These are phyloP conservation scores for Lobosporangium transversale DNA, from an alignment of 192 early-diverging fungal species.

Conservation along the genomic window DNA sequence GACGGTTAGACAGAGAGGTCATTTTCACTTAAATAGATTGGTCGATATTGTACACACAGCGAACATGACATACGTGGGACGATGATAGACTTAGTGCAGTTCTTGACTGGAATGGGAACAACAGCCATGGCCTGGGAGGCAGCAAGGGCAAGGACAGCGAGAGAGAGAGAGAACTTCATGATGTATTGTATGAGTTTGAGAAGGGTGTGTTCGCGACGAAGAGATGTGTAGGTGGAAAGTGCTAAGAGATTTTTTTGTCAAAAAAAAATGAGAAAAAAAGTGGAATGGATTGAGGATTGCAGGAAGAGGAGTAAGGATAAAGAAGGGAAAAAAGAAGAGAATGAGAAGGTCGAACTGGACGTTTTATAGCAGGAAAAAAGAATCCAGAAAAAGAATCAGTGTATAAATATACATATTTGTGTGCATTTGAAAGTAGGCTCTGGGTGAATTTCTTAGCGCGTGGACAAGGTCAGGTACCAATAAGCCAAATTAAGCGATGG, in stretches of 20 bases:
- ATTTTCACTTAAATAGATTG: no score
- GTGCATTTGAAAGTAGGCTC: no score
- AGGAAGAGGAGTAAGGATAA: not conserved
- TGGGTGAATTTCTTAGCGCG: no score
- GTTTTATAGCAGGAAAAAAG: no score
- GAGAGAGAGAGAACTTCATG: constrained; percentile 48
- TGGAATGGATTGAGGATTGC: constrained; percentile 2
- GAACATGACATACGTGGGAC: constrained; percentile 23
- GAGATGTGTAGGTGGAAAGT: not conserved
- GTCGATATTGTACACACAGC: no score
- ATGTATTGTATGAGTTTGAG: not conserved
- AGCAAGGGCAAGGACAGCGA: constrained; percentile 40
- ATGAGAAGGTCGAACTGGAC: not conserved
- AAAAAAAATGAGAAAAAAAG: constrained; percentile 25
- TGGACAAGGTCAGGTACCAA: no score
- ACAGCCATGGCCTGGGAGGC: constrained; percentile 44
- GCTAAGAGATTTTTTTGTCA: constrained; percentile 14
- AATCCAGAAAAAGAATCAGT: no score
- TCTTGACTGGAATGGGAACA: constrained; percentile 32
- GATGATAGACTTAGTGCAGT: constrained; percentile 33
- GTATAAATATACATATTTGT: no score
- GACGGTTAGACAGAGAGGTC: not conserved
- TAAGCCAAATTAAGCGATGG: no score
- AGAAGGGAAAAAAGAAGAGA: not conserved
- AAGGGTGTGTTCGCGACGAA: not conserved